Conservation (phyloP, 495 filamentous ascomycete genomes). For the Evernia prunastri region DNA sequence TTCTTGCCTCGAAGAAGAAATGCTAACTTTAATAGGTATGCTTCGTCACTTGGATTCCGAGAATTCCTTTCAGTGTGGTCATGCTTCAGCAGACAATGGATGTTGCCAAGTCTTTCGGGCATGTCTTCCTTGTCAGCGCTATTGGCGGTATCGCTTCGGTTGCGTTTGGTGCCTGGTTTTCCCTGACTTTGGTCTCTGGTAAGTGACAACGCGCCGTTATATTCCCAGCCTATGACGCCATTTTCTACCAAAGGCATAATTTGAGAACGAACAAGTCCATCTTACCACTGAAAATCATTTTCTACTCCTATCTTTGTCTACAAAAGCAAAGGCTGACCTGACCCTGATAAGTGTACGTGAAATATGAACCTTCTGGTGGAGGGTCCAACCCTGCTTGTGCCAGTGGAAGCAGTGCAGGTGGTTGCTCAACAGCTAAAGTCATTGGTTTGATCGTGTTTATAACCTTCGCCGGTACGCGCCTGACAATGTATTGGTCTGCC, state of each 20-base stretch:
- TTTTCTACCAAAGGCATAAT: background rate
- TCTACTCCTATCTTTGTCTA: slow-evolving; percentile 39
- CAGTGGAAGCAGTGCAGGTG: slow-evolving; percentile 44
- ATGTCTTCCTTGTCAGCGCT: slow-evolving; percentile 79
- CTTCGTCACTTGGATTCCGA: slow-evolving; percentile 74
- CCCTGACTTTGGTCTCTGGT: slow-evolving; percentile 49
- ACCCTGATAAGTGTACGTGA: slow-evolving; percentile 54
- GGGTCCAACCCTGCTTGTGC: slow-evolving; percentile 57
- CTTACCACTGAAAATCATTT: background rate
- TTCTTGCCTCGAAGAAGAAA: background rate
- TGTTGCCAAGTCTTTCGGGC: slow-evolving; percentile 71
- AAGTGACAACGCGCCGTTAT: background rate
- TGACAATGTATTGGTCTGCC: background rate
- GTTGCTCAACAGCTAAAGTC: slow-evolving; percentile 70
- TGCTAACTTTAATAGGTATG: slow-evolving; percentile 31
- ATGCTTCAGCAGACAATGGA: slow-evolving; percentile 88
- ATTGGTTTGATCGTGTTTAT: slow-evolving; percentile 79
- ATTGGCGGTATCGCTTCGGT: slow-evolving; percentile 69
- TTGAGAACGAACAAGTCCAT: background rate
- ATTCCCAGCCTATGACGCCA: background rate
- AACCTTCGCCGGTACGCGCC: slow-evolving; percentile 56
- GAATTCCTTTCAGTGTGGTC: slow-evolving; percentile 82
- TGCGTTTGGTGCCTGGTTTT: slow-evolving; percentile 62
- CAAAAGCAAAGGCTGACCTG: slow-evolving; percentile 37
- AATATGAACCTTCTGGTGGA: slow-evolving; percentile 56